Evolutionary conservation across 345 rosid species (phyloP).

Genomic region (Camelina sativa): DNA sequence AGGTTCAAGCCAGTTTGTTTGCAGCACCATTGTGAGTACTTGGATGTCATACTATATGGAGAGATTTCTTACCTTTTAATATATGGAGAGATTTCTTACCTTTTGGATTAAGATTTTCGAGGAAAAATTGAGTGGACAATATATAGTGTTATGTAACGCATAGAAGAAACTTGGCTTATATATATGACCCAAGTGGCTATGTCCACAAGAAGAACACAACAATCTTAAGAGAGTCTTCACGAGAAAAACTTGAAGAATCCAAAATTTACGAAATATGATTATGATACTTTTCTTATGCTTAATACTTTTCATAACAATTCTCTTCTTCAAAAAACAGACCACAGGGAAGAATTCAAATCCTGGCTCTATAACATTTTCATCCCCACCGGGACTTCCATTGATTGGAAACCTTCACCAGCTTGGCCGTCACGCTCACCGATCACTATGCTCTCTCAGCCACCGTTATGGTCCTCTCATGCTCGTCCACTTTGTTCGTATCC

Average conservation of each 20-base stretch:
- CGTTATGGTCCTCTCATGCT: conserved; percentile 62
- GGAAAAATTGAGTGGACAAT: conserved; percentile 6
- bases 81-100: too few species aligned
- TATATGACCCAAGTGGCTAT: not conserved
- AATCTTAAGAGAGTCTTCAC: conserved; percentile 7
- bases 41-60: conserved; percentile 12
- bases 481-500: conserved; percentile 54
- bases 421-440: conserved; percentile 53
- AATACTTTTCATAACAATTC: conserved; percentile 13
- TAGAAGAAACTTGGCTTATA: conserved; percentile 19
- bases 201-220: not conserved
- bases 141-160: conserved; percentile 16
- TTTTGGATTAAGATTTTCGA: not conserved
- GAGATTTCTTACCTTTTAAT: conserved; percentile 10
- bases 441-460: conserved; percentile 47
- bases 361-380: too few species aligned
- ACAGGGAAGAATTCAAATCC: not conserved
- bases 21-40: too few species aligned
- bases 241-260: conserved; percentile 34
- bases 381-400: conserved; percentile 52
- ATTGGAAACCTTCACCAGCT: conserved; percentile 65
- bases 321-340: conserved; percentile 14
- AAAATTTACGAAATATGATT: conserved; percentile 11
- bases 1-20: too few species aligned
- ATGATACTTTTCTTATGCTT: conserved; percentile 30